Percentiles rank a stretch among this genome's conserved stretches.
These are phyloP conservation scores for Potentilla sterilis DNA, from an alignment of 306 rosid species.

Conservation along the genomic window DNA sequence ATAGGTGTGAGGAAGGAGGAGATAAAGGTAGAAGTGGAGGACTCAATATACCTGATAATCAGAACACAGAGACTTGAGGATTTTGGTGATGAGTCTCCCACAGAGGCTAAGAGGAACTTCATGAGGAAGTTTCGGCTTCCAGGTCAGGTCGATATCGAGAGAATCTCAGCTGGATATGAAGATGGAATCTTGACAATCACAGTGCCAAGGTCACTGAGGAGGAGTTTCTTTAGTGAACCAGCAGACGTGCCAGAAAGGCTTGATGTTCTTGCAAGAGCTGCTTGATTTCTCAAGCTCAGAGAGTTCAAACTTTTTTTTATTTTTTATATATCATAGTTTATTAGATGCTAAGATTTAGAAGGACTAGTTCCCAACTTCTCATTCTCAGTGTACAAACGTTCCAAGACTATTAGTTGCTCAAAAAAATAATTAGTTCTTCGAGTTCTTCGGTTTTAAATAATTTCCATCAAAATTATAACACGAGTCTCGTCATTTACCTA, in stretches of 20 bases:
- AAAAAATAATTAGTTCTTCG: too few species aligned
- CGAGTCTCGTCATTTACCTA: too few species aligned
- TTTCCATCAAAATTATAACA: too few species aligned
- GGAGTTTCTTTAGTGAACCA: constrained; percentile 49
- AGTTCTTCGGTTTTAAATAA: too few species aligned
- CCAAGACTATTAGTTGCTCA: neutral
- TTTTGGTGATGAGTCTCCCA: constrained; percentile 4
- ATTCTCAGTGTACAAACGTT: neutral
- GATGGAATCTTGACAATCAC: constrained; percentile 66
- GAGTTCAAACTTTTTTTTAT: neutral
- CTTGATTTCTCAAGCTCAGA: constrained; percentile 24
- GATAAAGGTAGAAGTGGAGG: constrained; percentile 71
- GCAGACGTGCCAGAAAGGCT: constrained; percentile 43
- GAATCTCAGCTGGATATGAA: constrained; percentile 61
- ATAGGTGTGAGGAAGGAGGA: constrained; percentile 77
- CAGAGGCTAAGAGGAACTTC: constrained; percentile 48
- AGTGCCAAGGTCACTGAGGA: constrained; percentile 56
- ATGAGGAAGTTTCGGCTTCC: constrained; percentile 74
- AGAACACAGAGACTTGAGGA: constrained; percentile 56
- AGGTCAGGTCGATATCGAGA: constrained; percentile 47
- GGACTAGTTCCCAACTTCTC: too few species aligned
- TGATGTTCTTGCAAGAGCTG: constrained; percentile 70
- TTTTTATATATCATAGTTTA: neutral
- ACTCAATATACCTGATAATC: constrained; percentile 64
- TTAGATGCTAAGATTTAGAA: neutral